Base-by-base conservation (phyloP, 2,329 filamentous ascomycete genomes). In the Fusarium robinianum region DNA sequence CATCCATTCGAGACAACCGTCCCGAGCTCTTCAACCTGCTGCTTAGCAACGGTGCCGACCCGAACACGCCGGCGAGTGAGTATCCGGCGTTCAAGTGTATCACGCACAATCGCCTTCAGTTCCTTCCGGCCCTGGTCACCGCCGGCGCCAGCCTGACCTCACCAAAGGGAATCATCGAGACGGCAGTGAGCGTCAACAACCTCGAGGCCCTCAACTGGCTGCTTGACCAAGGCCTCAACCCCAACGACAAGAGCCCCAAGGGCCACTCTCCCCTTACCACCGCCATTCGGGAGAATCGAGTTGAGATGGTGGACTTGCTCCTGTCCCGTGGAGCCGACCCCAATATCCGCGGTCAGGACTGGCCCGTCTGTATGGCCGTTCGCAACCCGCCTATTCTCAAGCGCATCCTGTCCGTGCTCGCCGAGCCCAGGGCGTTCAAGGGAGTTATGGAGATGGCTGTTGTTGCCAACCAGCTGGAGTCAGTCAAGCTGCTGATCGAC, bases 281-380 rank as follows among this genome's bases (percentile, higher is more conserved):
- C 0, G 84, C 84, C 4, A 86, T 87, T 46, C 74, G 75, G 5
- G 79, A 84, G 39, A 74, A 81, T 59, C 75, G 76, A 3, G 60
- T 72, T 16, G 81, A 85, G 5, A 71, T 85, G 54, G 75, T 87
- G 15, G 79, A 84, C 25, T 63, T 77, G 8, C 72, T 86, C 2
- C 71, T 85, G 6, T 63, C 69, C 4, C 73, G 78, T 18, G 82
- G 82, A 8, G 83, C 81, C 0, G 79, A 85, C 48, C 80, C 83
- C 5, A 78, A 79, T 41, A 67, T 84, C 12, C 75, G 83, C 10
- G 84, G 84, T 22, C 73, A 85, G 57, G 82, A 87, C 60, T 88
- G 84, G 84, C 85, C 85, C 0, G 73, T 87, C 8, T 83, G 78
- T 63, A 83, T 88, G 79, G 83, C 84, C 0, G 82, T 87, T 35